Evolutionary conservation across 1,284 basidiomycete genomes (phyloP), one percentile per base, ranked within the genome.

Genomic region (Apiotrichum gracile): DNA sequence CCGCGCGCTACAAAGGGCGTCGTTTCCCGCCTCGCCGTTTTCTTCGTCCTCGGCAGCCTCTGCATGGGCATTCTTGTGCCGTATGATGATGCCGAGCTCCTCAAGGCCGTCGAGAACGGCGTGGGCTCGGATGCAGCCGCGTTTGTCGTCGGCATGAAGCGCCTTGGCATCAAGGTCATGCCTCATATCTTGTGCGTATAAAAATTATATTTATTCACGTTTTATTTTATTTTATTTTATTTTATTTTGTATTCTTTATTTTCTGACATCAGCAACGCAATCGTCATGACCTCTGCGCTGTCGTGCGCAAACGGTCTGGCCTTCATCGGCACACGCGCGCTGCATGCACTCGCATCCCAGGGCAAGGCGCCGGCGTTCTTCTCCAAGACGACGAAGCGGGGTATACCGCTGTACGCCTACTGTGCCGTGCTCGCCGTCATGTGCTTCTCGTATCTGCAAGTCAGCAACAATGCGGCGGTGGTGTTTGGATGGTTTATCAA

Each of bases 31-130:
- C 51, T 62, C 27, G 40, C 47, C 3, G 57, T 81, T 54, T 80
- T 91, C 71, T 91, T 91, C 76, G 82, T 55, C 54, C 45, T 33
- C n/a, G 82, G 85, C 62, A 87, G 91, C 57, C 78, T 76, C 21
- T 56, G 78, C 42, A 78, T 91, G 22, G 57, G 57, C 19, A 49
- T 59, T 10, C 35, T 59, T 8, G 57, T 59, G 3, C 66, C 67
- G 3, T 66, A 63, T 55, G 46, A 59, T 24, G 57, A 59, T 43
- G 22, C 40, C 13, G 22, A n/a, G 8, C 43, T 59, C 22, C 26
- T 9, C 10, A 13, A 52, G n/a, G 51, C 53, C 2, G 21, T 52
- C 13, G 25, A 19, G n/a, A 46, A 41, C 0, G 55, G 60, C 29
- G 55, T 57, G 7, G 58, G 61, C 6, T 57, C 55, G 21, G 49